phyloP scores from a whole-genome alignment of 345 rosid species.

The Pistacia integerrima region DNA sequence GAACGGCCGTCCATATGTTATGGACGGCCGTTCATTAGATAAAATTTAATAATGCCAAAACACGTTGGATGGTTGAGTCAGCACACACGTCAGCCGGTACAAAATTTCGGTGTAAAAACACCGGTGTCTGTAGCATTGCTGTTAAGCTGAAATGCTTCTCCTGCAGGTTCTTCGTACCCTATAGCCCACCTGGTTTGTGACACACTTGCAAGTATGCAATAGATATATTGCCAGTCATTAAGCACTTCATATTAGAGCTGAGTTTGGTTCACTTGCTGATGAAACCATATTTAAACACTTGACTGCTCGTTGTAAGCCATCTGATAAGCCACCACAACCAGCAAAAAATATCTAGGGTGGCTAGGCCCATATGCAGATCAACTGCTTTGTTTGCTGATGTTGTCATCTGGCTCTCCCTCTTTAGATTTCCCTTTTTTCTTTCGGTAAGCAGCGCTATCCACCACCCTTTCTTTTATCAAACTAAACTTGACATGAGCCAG shows the following conservation, averaged over 20 bases:
- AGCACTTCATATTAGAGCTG: not conserved
- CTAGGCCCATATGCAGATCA: slow-evolving; percentile 30
- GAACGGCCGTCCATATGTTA: too few species aligned
- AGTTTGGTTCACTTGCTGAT: not conserved
- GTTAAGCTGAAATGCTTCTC: slow-evolving; percentile 66
- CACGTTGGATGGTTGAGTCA: too few species aligned
- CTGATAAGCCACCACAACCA: slow-evolving; percentile 80
- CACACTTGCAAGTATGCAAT: slow-evolving; percentile 46
- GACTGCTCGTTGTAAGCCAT: slow-evolving; percentile 58
- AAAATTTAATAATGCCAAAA: too few species aligned
- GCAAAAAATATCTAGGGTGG: slow-evolving; percentile 74
- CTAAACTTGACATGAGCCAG: slow-evolving; percentile 52
- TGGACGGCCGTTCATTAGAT: too few species aligned
- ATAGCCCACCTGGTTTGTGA: slow-evolving; percentile 82
- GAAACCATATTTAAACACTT: not conserved
- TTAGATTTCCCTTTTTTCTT: slow-evolving; percentile 74
- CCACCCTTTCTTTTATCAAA: slow-evolving; percentile 36
- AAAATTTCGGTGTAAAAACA: too few species aligned
- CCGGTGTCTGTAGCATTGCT: too few species aligned
- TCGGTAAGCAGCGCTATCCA: slow-evolving; percentile 45
- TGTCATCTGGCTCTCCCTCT: slow-evolving; percentile 44
- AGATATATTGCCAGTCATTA: not conserved
- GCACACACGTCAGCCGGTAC: too few species aligned
- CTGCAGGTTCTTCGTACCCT: slow-evolving; percentile 91
- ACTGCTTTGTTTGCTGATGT: slow-evolving; percentile 29